Evolutionary conservation across 1,284 basidiomycete species (phyloP).

Genomic region (Tilletiopsis washingtonensis): DNA sequence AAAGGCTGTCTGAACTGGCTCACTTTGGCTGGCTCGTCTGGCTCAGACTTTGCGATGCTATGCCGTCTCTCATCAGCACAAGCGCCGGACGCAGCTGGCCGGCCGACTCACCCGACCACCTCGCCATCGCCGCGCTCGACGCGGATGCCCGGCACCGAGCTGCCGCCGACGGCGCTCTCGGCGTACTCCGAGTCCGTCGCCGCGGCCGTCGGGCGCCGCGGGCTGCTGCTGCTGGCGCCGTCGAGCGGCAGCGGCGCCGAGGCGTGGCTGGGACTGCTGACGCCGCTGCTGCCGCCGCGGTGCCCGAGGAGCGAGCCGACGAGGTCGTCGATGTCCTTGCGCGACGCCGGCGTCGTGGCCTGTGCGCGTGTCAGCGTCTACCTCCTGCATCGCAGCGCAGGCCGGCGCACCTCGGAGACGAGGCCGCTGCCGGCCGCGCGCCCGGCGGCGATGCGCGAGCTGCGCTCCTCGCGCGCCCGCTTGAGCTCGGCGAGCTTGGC

Average conservation of each 20-base stretch:
- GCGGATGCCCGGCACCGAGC: too few relatives aligned
- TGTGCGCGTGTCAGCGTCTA: background rate
- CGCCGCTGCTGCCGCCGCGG: conserved; percentile 1
- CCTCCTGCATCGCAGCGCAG: background rate
- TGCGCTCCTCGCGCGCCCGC: conserved; percentile 62
- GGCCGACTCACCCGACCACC: too few relatives aligned
- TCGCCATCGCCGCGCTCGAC: conserved; percentile 9
- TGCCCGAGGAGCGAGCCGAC: conserved; percentile 31
- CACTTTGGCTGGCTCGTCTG: too few relatives aligned
- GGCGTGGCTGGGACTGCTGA: background rate
- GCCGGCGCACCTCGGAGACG: background rate
- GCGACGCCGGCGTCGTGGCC: conserved; percentile 11
- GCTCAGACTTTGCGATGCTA: too few relatives aligned
- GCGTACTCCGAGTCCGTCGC: too few relatives aligned
- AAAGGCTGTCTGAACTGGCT: too few relatives aligned
- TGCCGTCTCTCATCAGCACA: too few relatives aligned
- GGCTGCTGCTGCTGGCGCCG: too few relatives aligned
- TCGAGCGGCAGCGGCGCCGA: background rate
- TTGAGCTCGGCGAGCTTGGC: conserved; percentile 77
- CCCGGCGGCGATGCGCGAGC: conserved; percentile 14
- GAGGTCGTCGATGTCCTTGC: conserved; percentile 39
- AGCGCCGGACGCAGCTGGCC: too few relatives aligned
- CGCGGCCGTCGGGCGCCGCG: too few relatives aligned
- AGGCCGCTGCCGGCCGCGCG: background rate
- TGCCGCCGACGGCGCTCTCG: too few relatives aligned